phyloP scores from a whole-genome alignment of 352 stramenopile species.

The Globisporangium megalacanthum region DNA sequence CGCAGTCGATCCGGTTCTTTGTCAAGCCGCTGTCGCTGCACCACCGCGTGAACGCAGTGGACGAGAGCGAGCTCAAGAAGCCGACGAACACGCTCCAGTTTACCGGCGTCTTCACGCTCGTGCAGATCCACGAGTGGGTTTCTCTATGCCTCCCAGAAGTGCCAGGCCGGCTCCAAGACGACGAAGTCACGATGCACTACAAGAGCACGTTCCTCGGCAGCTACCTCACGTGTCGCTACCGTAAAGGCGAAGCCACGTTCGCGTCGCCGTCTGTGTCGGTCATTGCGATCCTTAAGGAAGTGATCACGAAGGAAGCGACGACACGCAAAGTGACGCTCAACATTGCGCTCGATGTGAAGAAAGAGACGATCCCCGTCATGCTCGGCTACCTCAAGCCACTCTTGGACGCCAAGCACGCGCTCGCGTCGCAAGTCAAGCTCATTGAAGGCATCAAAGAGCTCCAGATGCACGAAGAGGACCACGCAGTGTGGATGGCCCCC shows the following conservation, averaged over 20 bases:
- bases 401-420: slow-evolving; percentile 62
- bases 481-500: slow-evolving; percentile 62
- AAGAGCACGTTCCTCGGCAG: slow-evolving; percentile 74
- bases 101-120: slow-evolving; percentile 67
- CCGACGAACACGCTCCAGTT: slow-evolving; percentile 64
- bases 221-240: slow-evolving; percentile 68
- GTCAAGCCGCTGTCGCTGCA: slow-evolving; percentile 82
- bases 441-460: slow-evolving; percentile 83
- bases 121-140: slow-evolving; percentile 87
- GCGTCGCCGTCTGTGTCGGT: slow-evolving; percentile 72
- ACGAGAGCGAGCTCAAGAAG: slow-evolving; percentile 45
- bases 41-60: slow-evolving; percentile 62
- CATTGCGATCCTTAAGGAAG: slow-evolving; percentile 82
- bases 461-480: slow-evolving; percentile 74
- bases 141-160: slow-evolving; percentile 73
- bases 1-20: slow-evolving; percentile 66
- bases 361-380: slow-evolving; percentile 68
- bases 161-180: slow-evolving; percentile 57
- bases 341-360: slow-evolving; percentile 77
- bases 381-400: slow-evolving; percentile 56
- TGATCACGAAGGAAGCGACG: slow-evolving; percentile 84
- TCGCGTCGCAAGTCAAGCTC: slow-evolving; percentile 73
- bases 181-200: slow-evolving; percentile 71
- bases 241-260: slow-evolving; percentile 67
- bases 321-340: slow-evolving; percentile 70